Evolutionary conservation across 768 basidiomycete genomes (phyloP), one percentile per base, ranked within the genome.

Genomic region (Suillus variegatus): DNA sequence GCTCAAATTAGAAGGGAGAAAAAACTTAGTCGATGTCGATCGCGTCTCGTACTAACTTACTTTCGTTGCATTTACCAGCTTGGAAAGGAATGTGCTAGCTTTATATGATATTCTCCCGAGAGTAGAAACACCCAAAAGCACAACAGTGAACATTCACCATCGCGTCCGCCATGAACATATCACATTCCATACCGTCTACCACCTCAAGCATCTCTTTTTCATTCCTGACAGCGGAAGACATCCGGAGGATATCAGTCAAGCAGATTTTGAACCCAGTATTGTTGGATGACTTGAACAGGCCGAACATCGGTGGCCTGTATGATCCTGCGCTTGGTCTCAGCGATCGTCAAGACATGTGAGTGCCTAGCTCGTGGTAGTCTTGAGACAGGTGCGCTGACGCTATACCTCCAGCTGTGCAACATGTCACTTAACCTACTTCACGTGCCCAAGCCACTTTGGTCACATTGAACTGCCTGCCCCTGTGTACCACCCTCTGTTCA

Each of bases 361-460:
- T 86, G 32, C 56, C 46, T 64, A 14, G 49, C 22, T 51, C 44
- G 64, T 41, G 63, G 36, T 36, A 38, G 38, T 57, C 60, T 55
- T 56, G 12, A 52, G 35, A 35, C 51, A 62, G 63, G 25, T 52
- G 46, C 8, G 63, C 67, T 72, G 60, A 71, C 61, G 25, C 47
- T 65, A 47, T 51, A 65, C 43, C 35, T 58, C 28, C 74, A 99
- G 97, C 66, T 99, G 97, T 76, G 82, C 91, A 68, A 97, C 97
- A 78, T 99, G 97, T 75, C 90, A 86, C 65, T 86, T 97, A 72
- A 93, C 88, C 56, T 97, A 95, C 73, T 99, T 91, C 80, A 90
- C 91, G 66, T 99, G 97, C 77, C 96, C 97, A 2, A 97, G 97
- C 20, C 97, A 99, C 78, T 99, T 92, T 79, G 97, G 97, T 25